Percentiles rank a stretch among this genome's conserved stretches.
phyloP scores from a whole-genome alignment of 352 stramenopile genomes.

The Globisporangium abappressorium region DNA sequence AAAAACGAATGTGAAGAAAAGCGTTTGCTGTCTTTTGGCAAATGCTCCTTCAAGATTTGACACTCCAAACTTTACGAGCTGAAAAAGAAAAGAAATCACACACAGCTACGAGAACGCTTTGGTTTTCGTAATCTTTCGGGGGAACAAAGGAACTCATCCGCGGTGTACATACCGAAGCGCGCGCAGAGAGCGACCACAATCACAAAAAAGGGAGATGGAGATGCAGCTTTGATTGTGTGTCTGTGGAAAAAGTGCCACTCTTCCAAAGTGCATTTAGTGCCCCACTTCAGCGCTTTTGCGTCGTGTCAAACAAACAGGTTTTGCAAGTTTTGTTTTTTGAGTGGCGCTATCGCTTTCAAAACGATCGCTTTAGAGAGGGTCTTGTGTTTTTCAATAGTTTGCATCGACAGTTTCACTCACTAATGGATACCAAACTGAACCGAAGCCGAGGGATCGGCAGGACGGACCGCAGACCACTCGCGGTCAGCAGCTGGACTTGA shows the following conservation, averaged over 20 bases:
- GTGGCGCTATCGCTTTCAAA: no score
- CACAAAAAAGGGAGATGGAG: background rate
- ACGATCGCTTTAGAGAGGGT: background rate
- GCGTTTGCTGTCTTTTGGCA: background rate
- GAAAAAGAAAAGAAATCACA: background rate
- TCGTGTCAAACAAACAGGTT: background rate
- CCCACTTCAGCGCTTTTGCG: background rate
- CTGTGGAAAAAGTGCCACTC: background rate
- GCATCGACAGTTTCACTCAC: background rate
- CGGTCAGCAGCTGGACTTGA: background rate
- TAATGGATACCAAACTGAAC: constrained; percentile 8
- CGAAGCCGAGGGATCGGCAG: background rate
- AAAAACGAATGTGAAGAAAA: background rate
- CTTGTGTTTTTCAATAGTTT: background rate
- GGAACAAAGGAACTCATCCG: background rate
- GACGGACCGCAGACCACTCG: background rate
- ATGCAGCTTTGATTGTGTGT: constrained; percentile 1
- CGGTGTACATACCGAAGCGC: background rate
- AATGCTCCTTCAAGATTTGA: background rate
- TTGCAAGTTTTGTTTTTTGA: background rate
- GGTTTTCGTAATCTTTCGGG: constrained; percentile 7
- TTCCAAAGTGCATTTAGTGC: background rate
- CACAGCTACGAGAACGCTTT: background rate
- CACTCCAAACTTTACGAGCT: background rate
- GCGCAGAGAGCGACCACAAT: background rate